phyloP scores from a whole-genome alignment of 129 eudicot species.

The Chrysanthemum makinoi region DNA sequence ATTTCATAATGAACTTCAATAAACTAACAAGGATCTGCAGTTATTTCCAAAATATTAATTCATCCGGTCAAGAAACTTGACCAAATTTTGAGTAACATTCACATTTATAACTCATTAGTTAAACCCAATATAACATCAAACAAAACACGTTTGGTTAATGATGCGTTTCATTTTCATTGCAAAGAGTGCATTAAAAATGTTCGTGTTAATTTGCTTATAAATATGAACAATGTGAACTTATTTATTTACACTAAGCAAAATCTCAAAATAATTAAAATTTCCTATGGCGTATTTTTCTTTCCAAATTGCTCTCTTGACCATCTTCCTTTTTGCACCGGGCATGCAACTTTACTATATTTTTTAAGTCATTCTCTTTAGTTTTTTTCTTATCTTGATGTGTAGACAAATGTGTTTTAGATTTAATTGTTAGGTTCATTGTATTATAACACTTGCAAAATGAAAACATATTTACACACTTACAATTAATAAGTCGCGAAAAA shows the following conservation, averaged over 20 bases:
- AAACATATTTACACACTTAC: too few relatives aligned
- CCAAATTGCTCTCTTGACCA: neutral
- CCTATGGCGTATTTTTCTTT: conserved; percentile 3
- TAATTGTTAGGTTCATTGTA: too few relatives aligned
- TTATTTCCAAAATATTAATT: too few relatives aligned
- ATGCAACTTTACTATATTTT: neutral
- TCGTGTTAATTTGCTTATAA: neutral
- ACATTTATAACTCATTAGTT: neutral
- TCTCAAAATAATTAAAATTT: neutral
- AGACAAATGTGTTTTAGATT: too few relatives aligned
- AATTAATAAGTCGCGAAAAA: too few relatives aligned
- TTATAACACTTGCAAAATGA: too few relatives aligned
- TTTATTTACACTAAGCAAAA: neutral
- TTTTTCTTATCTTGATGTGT: too few relatives aligned
- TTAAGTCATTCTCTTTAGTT: too few relatives aligned
- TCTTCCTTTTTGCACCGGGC: conserved; percentile 6
- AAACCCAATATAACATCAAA: neutral
- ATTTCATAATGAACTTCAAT: too few relatives aligned
- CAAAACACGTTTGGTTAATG: neutral
- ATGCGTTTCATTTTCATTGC: conserved; percentile 7
- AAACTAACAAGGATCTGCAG: too few relatives aligned
- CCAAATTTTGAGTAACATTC: too few relatives aligned
- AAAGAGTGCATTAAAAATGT: neutral
- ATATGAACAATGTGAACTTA: neutral
- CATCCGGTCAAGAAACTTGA: too few relatives aligned